Evolutionary conservation across 2,329 filamentous ascomycete genomes (phyloP).

Genomic region (Stagonosporopsis tanaceti): DNA sequence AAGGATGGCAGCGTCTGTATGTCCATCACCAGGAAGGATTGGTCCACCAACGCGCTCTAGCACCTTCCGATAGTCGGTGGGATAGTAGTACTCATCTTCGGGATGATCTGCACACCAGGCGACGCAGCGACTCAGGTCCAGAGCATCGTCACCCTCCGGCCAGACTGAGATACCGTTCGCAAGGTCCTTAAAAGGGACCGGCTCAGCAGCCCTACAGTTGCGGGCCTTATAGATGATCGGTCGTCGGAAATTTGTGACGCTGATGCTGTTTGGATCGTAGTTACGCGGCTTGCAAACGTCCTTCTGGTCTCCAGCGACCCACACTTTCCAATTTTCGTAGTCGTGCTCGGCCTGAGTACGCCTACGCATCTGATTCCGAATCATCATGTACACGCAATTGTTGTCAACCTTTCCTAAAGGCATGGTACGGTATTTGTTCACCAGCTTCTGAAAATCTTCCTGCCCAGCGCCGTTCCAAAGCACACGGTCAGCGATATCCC

Average conservation of each 20-base stretch:
- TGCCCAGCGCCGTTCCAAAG: conserved; percentile 30
- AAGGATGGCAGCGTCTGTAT: conserved; percentile 3
- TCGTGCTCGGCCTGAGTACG: conserved; percentile 15
- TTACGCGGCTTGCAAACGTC: conserved; percentile 9
- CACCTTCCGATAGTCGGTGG: conserved; percentile 27
- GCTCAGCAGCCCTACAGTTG: neutral
- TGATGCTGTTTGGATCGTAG: conserved; percentile 26
- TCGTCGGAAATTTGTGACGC: conserved; percentile 28
- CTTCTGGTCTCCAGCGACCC: conserved; percentile 25
- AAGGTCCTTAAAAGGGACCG: conserved; percentile 31
- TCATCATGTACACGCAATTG: conserved; percentile 30
- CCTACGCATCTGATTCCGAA: conserved; percentile 26
- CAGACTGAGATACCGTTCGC: conserved; percentile 30
- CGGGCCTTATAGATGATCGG: neutral
- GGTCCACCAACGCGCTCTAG: neutral
- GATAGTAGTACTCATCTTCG: conserved; percentile 34
- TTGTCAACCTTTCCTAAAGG: conserved; percentile 9
- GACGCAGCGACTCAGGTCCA: conserved; percentile 40
- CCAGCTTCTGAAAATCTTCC: conserved; percentile 20
- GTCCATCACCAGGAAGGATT: neutral
- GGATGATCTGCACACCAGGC: conserved; percentile 27
- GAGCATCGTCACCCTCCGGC: conserved; percentile 32
- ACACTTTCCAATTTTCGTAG: conserved; percentile 19
- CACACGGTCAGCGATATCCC: conserved; percentile 35
- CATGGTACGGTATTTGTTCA: conserved; percentile 31